Percentiles rank a stretch among this genome's conserved stretches.
Evolutionary conservation across 495 filamentous ascomycete genomes (phyloP).

Genomic region (Daldinia childiae): DNA sequence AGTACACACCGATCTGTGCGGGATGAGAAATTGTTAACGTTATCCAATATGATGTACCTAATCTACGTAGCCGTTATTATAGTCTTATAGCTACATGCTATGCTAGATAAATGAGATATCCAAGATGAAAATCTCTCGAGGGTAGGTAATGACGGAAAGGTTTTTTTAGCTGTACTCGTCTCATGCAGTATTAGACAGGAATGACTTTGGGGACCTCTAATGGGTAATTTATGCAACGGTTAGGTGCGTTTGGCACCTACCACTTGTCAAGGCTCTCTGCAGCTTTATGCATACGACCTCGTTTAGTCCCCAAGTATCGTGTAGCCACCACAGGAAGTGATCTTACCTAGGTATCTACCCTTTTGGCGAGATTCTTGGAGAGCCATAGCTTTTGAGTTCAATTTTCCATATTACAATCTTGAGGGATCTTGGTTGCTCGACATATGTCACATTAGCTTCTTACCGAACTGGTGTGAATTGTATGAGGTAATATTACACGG

Average conservation of each 20-base stretch:
- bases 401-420: not conserved
- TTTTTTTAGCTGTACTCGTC: not conserved
- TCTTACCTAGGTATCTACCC: not conserved
- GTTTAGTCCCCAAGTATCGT: conserved; percentile 18
- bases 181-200: not conserved
- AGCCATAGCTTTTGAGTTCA: conserved; percentile 19
- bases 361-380: conserved; percentile 24
- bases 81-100: not conserved
- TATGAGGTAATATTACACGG: conserved; percentile 28
- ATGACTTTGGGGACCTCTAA: conserved; percentile 28
- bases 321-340: conserved; percentile 4
- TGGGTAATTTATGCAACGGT: conserved; percentile 42
- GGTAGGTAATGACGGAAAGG: not conserved
- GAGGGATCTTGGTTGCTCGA: conserved; percentile 1
- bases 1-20: not conserved
- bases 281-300: conserved; percentile 36
- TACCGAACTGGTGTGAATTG: conserved; percentile 15
- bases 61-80: not conserved
- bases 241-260: conserved; percentile 43
- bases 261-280: conserved; percentile 31
- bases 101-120: not conserved
- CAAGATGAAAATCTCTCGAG: not conserved
- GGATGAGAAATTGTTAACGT: not conserved
- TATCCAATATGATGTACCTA: not conserved
- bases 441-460: conserved; percentile 20